A percentile compares a stretch with the other conserved stretches of the same genome.
Evolutionary conservation across 768 basidiomycete genomes (phyloP).

Genomic region (Boletus tylopilopsis): DNA sequence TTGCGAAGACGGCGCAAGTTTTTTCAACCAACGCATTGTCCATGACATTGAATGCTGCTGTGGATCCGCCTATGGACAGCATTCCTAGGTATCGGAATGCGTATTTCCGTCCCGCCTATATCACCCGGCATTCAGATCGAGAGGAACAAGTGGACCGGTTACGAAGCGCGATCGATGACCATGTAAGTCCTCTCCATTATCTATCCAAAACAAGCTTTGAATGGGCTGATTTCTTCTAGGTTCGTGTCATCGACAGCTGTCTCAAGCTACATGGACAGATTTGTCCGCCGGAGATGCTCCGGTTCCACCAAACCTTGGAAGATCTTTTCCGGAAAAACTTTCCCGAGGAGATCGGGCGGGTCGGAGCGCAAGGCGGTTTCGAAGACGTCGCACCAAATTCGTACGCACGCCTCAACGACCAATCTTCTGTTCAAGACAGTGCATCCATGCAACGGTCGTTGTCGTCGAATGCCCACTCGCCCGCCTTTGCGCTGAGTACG

Average conservation of each 20-base stretch:
- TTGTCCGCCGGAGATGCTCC: constrained; percentile 84
- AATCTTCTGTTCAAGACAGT: constrained; percentile 44
- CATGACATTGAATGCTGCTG: constrained; percentile 82
- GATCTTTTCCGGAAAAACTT: constrained; percentile 85
- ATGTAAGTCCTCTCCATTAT: constrained; percentile 47
- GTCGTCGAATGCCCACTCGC: constrained; percentile 45
- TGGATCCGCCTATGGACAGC: constrained; percentile 77
- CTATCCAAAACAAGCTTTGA: too few species aligned
- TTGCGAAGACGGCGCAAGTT: constrained; percentile 70
- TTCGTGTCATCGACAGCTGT: constrained; percentile 78
- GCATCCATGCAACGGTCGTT: constrained; percentile 44
- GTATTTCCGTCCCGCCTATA: constrained; percentile 72
- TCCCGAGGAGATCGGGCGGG: constrained; percentile 71
- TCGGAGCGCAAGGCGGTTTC: constrained; percentile 55
- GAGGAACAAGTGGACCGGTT: constrained; percentile 70
- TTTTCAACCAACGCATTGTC: constrained; percentile 79
- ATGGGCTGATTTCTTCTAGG: constrained; percentile 38
- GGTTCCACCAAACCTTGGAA: constrained; percentile 88
- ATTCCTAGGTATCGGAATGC: constrained; percentile 71
- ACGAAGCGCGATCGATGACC: constrained; percentile 72
- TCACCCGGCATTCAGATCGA: constrained; percentile 64
- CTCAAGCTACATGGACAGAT: constrained; percentile 78
- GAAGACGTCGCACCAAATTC: constrained; percentile 43
- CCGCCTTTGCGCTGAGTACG: constrained; percentile 51
- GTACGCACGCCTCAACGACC: constrained; percentile 42